Evolutionary conservation across 208 protist species (phyloP).

Genomic region (Endotrypanum monterogeii): DNA sequence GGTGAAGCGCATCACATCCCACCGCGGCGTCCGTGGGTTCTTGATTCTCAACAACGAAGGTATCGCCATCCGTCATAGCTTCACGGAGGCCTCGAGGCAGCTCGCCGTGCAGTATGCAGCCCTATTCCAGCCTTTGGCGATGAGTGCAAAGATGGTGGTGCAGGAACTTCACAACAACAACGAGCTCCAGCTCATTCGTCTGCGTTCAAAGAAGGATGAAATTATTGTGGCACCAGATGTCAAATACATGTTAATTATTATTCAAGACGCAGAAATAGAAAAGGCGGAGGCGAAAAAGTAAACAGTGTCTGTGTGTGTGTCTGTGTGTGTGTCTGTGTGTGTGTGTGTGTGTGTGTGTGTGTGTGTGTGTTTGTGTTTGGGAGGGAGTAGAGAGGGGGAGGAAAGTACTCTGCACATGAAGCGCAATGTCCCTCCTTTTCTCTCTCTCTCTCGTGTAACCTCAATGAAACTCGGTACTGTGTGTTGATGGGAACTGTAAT

Average conservation of each 20-base stretch:
- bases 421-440: too few species aligned
- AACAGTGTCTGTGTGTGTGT: neutral
- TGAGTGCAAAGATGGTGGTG: conserved; percentile 90
- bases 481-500: too few species aligned
- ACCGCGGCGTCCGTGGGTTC: conserved; percentile 94
- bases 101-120: conserved; percentile 94
- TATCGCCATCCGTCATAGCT: conserved; percentile 93
- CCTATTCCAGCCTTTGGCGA: conserved; percentile 92
- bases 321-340: neutral
- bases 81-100: conserved; percentile 86
- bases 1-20: conserved; percentile 94
- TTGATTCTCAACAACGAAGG: conserved; percentile 96
- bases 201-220: conserved; percentile 96
- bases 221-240: conserved; percentile 96
- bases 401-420: too few species aligned
- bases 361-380: conserved; percentile 10
- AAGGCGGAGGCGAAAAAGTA: conserved; percentile 28
- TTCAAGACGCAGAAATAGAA: conserved; percentile 73
- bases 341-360: neutral
- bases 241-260: conserved; percentile 91
- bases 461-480: too few species aligned
- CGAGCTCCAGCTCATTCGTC: conserved; percentile 94
- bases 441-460: too few species aligned
- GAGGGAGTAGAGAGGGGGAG: neutral
- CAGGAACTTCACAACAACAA: conserved; percentile 95